A percentile compares a stretch with the other conserved stretches of the same genome.
phyloP scores from a whole-genome alignment of 164 flowering plant species.

The Vitis cinerea region DNA sequence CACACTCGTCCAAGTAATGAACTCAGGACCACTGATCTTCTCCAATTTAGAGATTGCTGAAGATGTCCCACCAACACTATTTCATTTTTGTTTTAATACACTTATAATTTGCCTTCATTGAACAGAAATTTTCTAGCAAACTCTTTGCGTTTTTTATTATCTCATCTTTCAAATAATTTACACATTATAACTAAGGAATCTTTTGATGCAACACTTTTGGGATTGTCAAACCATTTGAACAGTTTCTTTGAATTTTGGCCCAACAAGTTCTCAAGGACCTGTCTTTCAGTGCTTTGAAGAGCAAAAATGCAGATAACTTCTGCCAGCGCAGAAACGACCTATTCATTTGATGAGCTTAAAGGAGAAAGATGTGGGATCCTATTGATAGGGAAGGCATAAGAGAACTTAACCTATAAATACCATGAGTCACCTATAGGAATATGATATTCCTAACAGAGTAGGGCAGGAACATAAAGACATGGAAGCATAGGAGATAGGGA shows the following conservation, averaged over 20 bases:
- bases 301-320: constrained; percentile 71
- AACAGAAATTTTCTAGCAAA: constrained; percentile 43
- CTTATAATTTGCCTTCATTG: constrained; percentile 25
- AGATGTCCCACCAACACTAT: constrained; percentile 45
- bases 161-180: constrained; percentile 53
- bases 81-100: constrained; percentile 22
- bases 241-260: constrained; percentile 31
- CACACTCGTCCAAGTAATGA: constrained; percentile 52
- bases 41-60: constrained; percentile 50
- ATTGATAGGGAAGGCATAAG: no score
- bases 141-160: constrained; percentile 56
- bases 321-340: constrained; percentile 62
- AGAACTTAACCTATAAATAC: no score
- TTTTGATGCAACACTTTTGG: constrained; percentile 42
- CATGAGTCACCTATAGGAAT: no score
- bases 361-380: constrained; percentile 68
- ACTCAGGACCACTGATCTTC: constrained; percentile 77
- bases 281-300: constrained; percentile 58
- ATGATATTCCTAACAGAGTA: no score
- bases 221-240: constrained; percentile 55
- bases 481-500: no score
- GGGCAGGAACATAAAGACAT: no score
- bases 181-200: constrained; percentile 60
- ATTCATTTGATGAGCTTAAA: constrained; percentile 67
- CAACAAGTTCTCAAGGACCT: constrained; percentile 26